These are phyloP conservation scores for Zostera marina DNA, from an alignment of 116 monocot species.

Conservation along the genomic window DNA sequence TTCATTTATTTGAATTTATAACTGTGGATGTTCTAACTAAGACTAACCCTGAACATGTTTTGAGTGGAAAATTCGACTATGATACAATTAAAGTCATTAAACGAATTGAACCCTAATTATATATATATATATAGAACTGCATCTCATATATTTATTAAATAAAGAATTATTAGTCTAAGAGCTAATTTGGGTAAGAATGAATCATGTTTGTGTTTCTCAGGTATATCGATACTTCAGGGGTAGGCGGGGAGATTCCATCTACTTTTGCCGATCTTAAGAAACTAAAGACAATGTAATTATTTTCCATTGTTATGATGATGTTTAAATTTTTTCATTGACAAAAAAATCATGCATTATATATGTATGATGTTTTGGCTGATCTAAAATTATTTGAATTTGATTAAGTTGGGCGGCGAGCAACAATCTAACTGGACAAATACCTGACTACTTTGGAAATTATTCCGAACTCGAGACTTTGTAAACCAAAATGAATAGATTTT, in stretches of 20 bases:
- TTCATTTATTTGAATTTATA: no score
- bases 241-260: constrained; percentile 5
- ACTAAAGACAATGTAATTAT: background rate
- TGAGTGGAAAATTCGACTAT: no score
- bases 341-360: background rate
- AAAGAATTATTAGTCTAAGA: background rate
- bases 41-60: no score
- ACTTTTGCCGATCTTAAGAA: constrained; percentile 3
- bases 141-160: background rate
- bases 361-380: background rate
- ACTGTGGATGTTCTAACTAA: no score
- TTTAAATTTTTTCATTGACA: background rate
- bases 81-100: no score
- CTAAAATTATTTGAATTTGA: background rate
- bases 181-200: no score
- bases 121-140: no score
- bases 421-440: constrained; percentile 12
- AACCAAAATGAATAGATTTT: background rate
- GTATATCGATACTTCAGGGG: background rate
- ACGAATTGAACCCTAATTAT: no score
- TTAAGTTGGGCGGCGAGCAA: constrained; percentile 11
- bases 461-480: background rate
- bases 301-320: background rate
- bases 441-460: background rate
- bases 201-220: background rate